Evolutionary conservation across 1,284 basidiomycete species (phyloP), one percentile per base, ranked within the genome.

Genomic region (Lignosus rhinocerotis): DNA sequence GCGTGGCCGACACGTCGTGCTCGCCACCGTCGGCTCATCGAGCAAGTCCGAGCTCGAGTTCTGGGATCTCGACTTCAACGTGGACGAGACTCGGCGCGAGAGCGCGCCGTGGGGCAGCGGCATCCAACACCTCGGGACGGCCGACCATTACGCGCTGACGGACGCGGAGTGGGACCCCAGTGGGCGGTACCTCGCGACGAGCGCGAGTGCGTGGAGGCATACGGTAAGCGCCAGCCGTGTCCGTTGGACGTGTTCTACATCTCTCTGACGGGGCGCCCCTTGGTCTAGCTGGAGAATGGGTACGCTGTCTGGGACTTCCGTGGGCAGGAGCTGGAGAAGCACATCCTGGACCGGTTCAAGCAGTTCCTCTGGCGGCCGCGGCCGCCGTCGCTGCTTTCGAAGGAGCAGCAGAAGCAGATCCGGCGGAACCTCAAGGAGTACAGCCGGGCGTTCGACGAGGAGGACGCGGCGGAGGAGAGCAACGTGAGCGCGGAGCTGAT

Each of bases 111-210:
- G 92, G 84, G 94, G 93, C 46, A 84, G 85, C 54, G 88, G 90
- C 51, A 94, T 99, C 64, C 92, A 96, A 74, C 83, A 91, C 30
- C 84, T 99, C 51, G 88, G 89, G 45, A 86, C 87, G 30, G 90
- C 89, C n/a, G 97, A 99, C 76, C 96, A 99, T 77, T 99, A 97
- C 73, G 97, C 96, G 61, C 87, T 99, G 62, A 99, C 97, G 25
- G 96, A 98, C 68, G 90, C 98, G 55, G 95, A 98, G 72, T 99
- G 97, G 97, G 97, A 99, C 75, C 96, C 97, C 30, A 92, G 88
- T 69, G 97, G 97, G 56, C 88, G 97, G 61, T 98, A 93, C 76
- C 81, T 99, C 49, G 92, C 93, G 43, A 96, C 95, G 19, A 93
- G 90, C 71, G 97, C 95, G 9, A 97, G 94, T 68, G 89, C 92